phyloP scores from a whole-genome alignment of 306 rosid genomes.

The Psophocarpus tetragonolobus region DNA sequence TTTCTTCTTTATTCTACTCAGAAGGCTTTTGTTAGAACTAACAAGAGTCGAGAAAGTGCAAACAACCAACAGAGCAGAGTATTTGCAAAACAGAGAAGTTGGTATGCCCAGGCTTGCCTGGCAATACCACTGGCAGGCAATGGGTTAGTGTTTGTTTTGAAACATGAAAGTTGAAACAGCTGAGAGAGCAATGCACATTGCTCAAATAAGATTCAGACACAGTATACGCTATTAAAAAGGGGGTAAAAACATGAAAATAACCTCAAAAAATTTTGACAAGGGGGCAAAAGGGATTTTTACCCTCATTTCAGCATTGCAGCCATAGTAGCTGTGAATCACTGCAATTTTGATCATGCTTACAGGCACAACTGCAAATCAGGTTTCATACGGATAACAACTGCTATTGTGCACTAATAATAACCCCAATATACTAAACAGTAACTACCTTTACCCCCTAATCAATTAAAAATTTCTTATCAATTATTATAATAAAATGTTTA shows the following conservation, averaged over 20 bases:
- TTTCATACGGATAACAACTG: neutral
- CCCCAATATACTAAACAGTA: neutral
- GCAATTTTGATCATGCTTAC: neutral
- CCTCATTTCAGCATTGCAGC: neutral
- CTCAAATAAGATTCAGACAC: neutral
- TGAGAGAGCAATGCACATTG: neutral
- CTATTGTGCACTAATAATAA: neutral
- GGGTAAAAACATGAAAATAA: neutral
- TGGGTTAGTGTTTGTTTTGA: neutral
- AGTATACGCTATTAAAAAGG: neutral
- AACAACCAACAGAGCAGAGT: neutral
- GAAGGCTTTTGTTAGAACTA: neutral
- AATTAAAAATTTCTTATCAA: neutral
- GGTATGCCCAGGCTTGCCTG: neutral
- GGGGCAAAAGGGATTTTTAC: neutral
- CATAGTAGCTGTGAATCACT: neutral
- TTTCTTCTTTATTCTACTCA: neutral
- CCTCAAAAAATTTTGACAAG: neutral
- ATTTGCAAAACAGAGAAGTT: neutral
- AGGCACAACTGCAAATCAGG: neutral
- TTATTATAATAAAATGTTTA: neutral
- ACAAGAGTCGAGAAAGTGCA: neutral
- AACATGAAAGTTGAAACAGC: neutral
- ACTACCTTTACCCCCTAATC: neutral
- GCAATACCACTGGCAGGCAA: neutral